phyloP scores from a whole-genome alignment of 2,329 filamentous ascomycete species.

The Stemphylium beticola region DNA sequence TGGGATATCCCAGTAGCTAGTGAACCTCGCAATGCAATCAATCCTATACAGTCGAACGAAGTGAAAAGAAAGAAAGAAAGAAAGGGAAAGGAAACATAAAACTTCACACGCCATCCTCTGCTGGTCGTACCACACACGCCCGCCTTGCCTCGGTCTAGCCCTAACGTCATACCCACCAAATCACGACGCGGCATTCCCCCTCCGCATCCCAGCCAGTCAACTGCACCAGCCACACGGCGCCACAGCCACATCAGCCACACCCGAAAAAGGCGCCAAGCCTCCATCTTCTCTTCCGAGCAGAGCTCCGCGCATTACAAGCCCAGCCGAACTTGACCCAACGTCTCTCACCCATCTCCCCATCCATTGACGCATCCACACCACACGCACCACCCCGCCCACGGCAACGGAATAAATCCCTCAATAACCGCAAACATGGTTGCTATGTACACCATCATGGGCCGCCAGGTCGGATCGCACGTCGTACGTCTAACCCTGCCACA shows the following conservation, averaged over 20 bases:
- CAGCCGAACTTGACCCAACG: slow-evolving; percentile 11
- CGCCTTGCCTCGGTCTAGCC: neutral
- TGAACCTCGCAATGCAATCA: neutral
- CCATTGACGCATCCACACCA: slow-evolving; percentile 36
- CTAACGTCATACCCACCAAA: slow-evolving; percentile 13
- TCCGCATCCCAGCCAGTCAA: neutral
- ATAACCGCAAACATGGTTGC: slow-evolving; percentile 56
- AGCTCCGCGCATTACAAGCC: slow-evolving; percentile 23
- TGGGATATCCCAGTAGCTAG: too few species aligned
- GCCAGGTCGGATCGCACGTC: slow-evolving; percentile 61
- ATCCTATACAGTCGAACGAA: neutral
- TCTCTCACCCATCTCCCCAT: slow-evolving; percentile 25
- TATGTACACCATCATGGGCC: slow-evolving; percentile 59
- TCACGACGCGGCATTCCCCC: neutral
- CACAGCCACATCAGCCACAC: slow-evolving; percentile 10
- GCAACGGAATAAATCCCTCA: slow-evolving; percentile 18
- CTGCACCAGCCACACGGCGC: neutral
- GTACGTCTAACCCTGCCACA: slow-evolving; percentile 47
- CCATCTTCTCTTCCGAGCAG: slow-evolving; percentile 23
- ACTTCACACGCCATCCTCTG: neutral
- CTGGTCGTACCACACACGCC: neutral
- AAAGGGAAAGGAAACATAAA: neutral
- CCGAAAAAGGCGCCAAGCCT: slow-evolving; percentile 20
- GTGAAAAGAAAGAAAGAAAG: neutral
- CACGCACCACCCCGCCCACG: slow-evolving; percentile 24